Evolutionary conservation across 805 yeast genomes (phyloP), one percentile per base, ranked within the genome.

Genomic region (Myxozyma melibiosi): DNA sequence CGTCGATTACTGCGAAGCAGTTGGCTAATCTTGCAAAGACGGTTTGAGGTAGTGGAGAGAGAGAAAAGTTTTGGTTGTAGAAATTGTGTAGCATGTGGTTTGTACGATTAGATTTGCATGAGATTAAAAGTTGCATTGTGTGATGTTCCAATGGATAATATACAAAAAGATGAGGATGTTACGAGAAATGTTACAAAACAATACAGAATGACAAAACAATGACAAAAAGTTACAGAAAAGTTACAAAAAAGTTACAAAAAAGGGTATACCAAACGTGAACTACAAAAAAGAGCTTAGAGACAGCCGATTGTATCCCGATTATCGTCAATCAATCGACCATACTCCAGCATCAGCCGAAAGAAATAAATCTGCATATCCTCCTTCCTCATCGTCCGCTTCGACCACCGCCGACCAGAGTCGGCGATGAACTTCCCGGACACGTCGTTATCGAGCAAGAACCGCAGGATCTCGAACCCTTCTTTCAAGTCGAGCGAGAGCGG

Each of bases 1-100:
- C 88, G 31, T 92, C 88, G 55, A 80, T 91, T 37, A 74, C 81
- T 4, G 90, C 90, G 2, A 79, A 82, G 24, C 91, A 91, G 46
- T 73, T 94, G 50, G 82, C 92, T 7, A 88, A 88, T 62, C 78
- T 94, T 18, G 57, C 61, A 2, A 44, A 50, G 30, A n/a, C 52
- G 6, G 51, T 40, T 9, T 52, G 38, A 25, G 7, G 14, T 2
- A n/a, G n/a, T n/a, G n/a, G n/a, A 14, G 33, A 41, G 11, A 41
- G 25, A 14, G 4, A 25, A 41, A 41, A 25, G 45, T 44, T 42
- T 30, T 25, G 7, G n/a, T n/a, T n/a, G n/a, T n/a, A n/a, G n/a
- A n/a, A n/a, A n/a, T n/a, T n/a, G 25, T 22, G 31, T 11, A 13
- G 33, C 9, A 20, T 41, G 16, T 39, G 40, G 40, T 13, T 7